A percentile compares a stretch with the other conserved stretches of the same genome.
Conservation (phyloP, 805 yeast species). For the Metschnikowia koreensis region DNA sequence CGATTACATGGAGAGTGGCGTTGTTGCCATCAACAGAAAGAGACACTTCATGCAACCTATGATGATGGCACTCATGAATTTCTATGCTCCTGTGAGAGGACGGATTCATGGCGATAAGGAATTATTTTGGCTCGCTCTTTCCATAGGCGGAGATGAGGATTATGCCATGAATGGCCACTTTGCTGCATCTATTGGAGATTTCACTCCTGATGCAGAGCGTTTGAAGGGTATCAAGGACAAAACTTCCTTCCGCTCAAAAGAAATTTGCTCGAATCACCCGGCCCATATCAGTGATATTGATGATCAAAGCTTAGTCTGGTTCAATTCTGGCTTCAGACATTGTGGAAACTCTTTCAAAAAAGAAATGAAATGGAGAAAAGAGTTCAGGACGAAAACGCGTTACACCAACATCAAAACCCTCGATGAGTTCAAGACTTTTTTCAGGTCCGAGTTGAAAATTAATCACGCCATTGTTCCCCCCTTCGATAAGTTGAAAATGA, state of each 20-base stretch:
- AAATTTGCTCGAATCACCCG: conserved; percentile 61
- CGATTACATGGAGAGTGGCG: conserved; percentile 41
- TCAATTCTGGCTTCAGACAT: conserved; percentile 64
- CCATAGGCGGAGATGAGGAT: conserved; percentile 25
- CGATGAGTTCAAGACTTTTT: conserved; percentile 26
- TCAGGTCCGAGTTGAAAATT: conserved; percentile 36
- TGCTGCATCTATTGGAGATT: conserved; percentile 33
- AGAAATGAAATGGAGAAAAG: conserved; percentile 31
- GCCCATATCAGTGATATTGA: conserved; percentile 55
- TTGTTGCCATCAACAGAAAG: conserved; percentile 29
- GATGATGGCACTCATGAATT: conserved; percentile 30
- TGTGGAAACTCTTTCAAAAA: conserved; percentile 40
- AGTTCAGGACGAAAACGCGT: conserved; percentile 23
- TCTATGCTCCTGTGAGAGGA: conserved; percentile 5
- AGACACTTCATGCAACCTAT: conserved; percentile 32
- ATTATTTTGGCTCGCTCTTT: conserved; percentile 33
- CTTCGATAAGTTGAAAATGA: neutral
- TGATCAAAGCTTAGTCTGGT: conserved; percentile 54
- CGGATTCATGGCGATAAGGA: conserved; percentile 38
- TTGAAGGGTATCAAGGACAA: conserved; percentile 14
- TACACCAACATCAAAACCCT: conserved; percentile 25
- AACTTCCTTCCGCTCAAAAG: conserved; percentile 32
- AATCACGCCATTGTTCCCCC: conserved; percentile 38
- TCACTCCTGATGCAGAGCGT: conserved; percentile 30
- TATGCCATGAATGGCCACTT: conserved; percentile 30